Base-by-base conservation (phyloP, 441 rosid species). In the Gossypium schwendimanii region DNA sequence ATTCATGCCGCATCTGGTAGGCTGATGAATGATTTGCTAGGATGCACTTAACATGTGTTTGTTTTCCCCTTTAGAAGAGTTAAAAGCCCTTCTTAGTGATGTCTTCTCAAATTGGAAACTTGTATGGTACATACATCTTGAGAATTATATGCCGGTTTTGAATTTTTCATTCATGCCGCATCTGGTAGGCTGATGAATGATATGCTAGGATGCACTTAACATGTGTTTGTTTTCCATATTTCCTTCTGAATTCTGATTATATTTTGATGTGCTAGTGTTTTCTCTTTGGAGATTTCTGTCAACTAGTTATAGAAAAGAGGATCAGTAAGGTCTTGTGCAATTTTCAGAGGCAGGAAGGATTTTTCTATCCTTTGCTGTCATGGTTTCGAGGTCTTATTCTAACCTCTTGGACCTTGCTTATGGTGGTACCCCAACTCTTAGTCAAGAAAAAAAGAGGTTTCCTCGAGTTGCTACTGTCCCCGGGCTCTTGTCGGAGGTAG, bases 311-410 rank as follows among this genome's bases (percentile, higher is more conserved):
- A 54, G 49, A 17, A 71, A 36, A 28, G 67, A 26, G 58, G 41
- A 71, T 9, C 63, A 49, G 12, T 21, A 64, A 39, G 59, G 71
- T 41, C 39, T 33, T 52, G 18, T 61, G 59, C 55, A 67, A 62
- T 12, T 75, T 47, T 70, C 44, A 36, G 58, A 71, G 67, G 50
- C 23, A 61, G 28, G 39, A 76, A 72, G 58, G 75, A 10, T 65
- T 61, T 5, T 14, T 10, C n/a, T 44, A 33, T 45, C n/a, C 58
- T 72, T 74, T 44, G 61, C 33, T 54, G 54, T 59, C 74, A 92
- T 92, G 97, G 89, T 74, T 64, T 92, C 97, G 49, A 90, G 92
- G 86, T 92, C 97, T 55, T 90, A 88, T 72, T 92, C 96, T 17
- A 92, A 92, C 75, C 97, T 93, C 76, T 80, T 91, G 73, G 98